These are phyloP conservation scores for Pythium aquatile DNA, from an alignment of 352 stramenopile genomes.

Conservation along the genomic window DNA sequence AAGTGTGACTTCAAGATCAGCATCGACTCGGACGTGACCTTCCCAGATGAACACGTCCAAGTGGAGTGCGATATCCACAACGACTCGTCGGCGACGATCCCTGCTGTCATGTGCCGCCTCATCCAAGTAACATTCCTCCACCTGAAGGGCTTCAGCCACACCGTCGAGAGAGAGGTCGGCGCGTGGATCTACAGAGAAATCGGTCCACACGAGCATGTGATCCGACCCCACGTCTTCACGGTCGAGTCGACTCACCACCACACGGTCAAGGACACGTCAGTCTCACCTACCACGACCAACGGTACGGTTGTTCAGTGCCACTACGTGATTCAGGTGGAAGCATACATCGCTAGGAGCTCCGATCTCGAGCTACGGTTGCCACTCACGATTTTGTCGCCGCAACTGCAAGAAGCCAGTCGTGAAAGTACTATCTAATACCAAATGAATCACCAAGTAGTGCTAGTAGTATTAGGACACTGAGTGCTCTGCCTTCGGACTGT, in stretches of 20 bases:
- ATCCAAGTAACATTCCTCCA: slow-evolving; percentile 6
- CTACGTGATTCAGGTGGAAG: slow-evolving; percentile 12
- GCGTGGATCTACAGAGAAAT: slow-evolving; percentile 6
- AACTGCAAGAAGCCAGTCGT: neutral
- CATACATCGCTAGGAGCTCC: neutral
- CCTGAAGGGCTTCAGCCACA: neutral
- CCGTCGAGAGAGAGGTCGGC: slow-evolving; percentile 8
- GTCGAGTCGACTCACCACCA: slow-evolving; percentile 1
- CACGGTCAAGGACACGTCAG: neutral
- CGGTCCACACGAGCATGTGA: neutral
- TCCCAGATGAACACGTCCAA: slow-evolving; percentile 4
- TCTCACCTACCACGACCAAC: slow-evolving; percentile 10
- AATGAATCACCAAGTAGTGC: too few species aligned
- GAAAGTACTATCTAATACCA: slow-evolving; percentile 8
- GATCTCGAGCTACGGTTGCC: slow-evolving; percentile 4
- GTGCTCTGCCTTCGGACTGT: too few species aligned
- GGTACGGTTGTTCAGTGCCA: slow-evolving; percentile 15
- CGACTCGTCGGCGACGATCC: slow-evolving; percentile 1
- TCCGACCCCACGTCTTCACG: neutral
- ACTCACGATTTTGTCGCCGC: slow-evolving; percentile 4
- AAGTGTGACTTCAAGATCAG: slow-evolving; percentile 3
- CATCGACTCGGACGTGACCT: slow-evolving; percentile 5
- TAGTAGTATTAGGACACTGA: too few species aligned
- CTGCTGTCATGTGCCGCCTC: slow-evolving; percentile 9
- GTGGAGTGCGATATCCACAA: slow-evolving; percentile 4